Conservation (phyloP, 441 rosid species). For the Gossypium lobatum region DNA sequence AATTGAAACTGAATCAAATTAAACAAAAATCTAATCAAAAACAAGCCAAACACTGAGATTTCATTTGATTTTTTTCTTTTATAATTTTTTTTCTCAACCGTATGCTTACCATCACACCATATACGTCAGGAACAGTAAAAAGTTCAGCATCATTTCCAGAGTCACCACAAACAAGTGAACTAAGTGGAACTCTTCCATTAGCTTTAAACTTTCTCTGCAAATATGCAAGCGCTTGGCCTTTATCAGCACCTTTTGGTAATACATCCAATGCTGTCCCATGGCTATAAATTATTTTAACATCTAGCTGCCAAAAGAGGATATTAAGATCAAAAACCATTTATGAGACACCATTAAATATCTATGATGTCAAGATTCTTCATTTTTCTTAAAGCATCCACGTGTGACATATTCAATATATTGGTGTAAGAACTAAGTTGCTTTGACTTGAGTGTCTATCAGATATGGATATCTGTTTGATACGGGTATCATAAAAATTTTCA, state of each 20-base stretch:
- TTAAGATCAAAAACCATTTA: not conserved
- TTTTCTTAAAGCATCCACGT: not conserved
- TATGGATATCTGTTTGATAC: not conserved
- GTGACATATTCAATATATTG: not conserved
- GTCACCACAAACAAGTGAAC: conserved; percentile 61
- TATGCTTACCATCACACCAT: conserved; percentile 61
- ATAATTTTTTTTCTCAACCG: not conserved
- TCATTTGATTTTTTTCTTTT: not conserved
- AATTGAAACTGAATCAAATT: too few species aligned
- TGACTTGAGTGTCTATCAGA: not conserved
- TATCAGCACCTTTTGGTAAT: conserved; percentile 61
- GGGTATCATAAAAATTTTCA: not conserved
- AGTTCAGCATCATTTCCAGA: conserved; percentile 66
- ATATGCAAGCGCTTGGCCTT: conserved; percentile 62
- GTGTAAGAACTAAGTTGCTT: not conserved
- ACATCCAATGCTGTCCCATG: conserved; percentile 58
- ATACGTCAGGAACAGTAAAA: conserved; percentile 39
- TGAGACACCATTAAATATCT: not conserved
- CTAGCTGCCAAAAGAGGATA: conserved; percentile 37
- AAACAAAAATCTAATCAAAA: not conserved
- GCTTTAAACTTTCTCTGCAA: conserved; percentile 41
- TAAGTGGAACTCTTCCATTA: conserved; percentile 38
- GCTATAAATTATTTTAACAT: conserved; percentile 54
- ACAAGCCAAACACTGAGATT: not conserved
- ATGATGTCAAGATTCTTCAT: not conserved